phyloP scores from a whole-genome alignment of 768 basidiomycete genomes.

The Artomyces pyxidatus region DNA sequence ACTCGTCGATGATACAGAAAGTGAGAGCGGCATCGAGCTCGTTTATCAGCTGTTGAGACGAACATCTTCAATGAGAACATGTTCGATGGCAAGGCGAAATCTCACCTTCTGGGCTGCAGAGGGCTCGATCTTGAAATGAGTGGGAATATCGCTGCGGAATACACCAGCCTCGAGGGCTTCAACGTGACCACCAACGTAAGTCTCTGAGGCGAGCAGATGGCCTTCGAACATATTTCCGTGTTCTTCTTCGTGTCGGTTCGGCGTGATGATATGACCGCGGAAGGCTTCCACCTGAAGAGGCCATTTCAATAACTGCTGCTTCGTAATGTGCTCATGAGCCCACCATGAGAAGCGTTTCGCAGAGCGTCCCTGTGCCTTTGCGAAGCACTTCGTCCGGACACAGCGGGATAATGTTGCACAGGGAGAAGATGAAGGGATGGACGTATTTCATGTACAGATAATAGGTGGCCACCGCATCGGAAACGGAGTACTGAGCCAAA shows the following conservation, averaged over 20 bases:
- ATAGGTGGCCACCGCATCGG: constrained; percentile 99
- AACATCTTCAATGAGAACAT: constrained; percentile 1
- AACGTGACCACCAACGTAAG: constrained; percentile 98
- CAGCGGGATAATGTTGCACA: constrained; percentile 98
- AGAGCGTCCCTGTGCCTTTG: constrained; percentile 94
- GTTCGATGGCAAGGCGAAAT: neutral
- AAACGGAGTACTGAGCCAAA: constrained; percentile 96
- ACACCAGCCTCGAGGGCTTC: constrained; percentile 98
- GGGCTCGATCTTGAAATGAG: constrained; percentile 93
- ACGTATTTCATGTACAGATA: constrained; percentile 99
- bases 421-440: constrained; percentile 97
- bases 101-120: constrained; percentile 73
- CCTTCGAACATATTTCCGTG: constrained; percentile 92
- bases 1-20: constrained; percentile 86
- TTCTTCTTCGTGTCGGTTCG: constrained; percentile 90
- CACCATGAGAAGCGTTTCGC: constrained; percentile 97
- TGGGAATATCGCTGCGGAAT: constrained; percentile 90
- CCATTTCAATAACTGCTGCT: neutral
- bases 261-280: constrained; percentile 90
- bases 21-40: constrained; percentile 88
- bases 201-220: constrained; percentile 93
- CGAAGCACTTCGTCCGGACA: constrained; percentile 93
- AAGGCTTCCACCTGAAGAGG: constrained; percentile 84
- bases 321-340: constrained; percentile 15
- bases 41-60: constrained; percentile 63